Conservation (phyloP, 2,329 filamentous ascomycete genomes). For the Microcyclospora pomicola region DNA sequence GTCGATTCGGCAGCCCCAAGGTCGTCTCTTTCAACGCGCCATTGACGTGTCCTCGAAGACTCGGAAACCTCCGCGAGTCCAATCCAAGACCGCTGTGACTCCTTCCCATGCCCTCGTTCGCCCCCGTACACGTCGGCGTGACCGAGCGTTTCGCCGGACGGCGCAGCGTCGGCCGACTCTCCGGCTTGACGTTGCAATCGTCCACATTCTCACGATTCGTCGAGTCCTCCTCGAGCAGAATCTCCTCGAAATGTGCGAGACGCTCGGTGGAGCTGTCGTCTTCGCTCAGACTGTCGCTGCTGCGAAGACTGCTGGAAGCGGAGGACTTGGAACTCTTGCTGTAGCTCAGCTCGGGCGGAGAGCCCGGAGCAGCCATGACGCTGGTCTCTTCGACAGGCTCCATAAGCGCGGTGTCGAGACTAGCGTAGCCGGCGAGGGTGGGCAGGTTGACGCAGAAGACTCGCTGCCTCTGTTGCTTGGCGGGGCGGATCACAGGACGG, state of each 20-base stretch:
- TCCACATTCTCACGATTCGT: conserved; percentile 31
- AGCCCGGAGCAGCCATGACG: conserved; percentile 3
- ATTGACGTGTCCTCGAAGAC: conserved; percentile 27
- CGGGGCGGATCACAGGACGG: background rate
- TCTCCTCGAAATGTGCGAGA: conserved; percentile 80
- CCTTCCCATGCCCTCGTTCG: no score
- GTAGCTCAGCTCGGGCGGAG: conserved; percentile 6
- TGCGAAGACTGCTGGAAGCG: conserved; percentile 52
- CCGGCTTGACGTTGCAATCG: conserved; percentile 27
- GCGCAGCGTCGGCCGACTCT: conserved; percentile 16
- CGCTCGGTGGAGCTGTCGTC: conserved; percentile 43
- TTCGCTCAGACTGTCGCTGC: conserved; percentile 56
- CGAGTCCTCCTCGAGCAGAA: conserved; percentile 56
- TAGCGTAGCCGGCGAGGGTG: conserved; percentile 2
- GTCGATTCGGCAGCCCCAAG: conserved; percentile 25
- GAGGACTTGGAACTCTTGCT: conserved; percentile 67
- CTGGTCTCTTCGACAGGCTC: conserved; percentile 1
- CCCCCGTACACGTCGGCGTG: background rate
- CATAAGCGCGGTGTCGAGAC: background rate
- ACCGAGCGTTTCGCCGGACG: conserved; percentile 2
- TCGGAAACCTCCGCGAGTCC: conserved; percentile 19
- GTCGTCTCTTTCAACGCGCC: conserved; percentile 21
- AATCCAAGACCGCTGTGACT: no score
- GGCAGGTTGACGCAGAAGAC: conserved; percentile 9
- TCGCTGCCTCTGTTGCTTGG: background rate